Conservation (phyloP, 495 filamentous ascomycete species). For the Clohesyomyces aquaticus region DNA sequence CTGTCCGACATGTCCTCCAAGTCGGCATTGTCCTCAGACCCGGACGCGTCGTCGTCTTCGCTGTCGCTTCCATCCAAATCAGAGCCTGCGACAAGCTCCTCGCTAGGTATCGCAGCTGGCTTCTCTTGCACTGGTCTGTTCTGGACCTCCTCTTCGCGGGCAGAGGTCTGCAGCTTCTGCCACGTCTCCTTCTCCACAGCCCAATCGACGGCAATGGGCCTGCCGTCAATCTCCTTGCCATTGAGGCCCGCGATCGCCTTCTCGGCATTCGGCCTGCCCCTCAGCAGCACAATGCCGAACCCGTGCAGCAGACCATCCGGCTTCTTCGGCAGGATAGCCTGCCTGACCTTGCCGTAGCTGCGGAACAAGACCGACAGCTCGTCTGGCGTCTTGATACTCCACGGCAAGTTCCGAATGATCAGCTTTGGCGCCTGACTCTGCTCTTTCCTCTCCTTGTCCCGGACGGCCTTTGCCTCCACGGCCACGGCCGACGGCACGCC, state of each 20-base stretch:
- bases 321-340: conserved; percentile 75
- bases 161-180: conserved; percentile 62
- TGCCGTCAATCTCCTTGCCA: conserved; percentile 85
- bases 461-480: conserved; percentile 57
- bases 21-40: conserved; percentile 39
- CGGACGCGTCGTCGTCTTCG: conserved; percentile 43
- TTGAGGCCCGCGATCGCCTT: conserved; percentile 83
- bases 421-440: conserved; percentile 70
- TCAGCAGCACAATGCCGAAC: conserved; percentile 90
- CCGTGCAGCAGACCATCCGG: conserved; percentile 70
- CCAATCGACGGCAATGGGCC: conserved; percentile 91
- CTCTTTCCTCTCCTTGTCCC: conserved; percentile 58
- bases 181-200: conserved; percentile 89
- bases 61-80: conserved; percentile 45
- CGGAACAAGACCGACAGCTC: conserved; percentile 76
- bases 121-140: conserved; percentile 47
- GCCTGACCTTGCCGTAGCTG: conserved; percentile 87
- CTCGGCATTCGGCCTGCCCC: conserved; percentile 88
- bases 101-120: conserved; percentile 47
- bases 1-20: conserved; percentile 47
- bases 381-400: conserved; percentile 87
- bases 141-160: conserved; percentile 41
- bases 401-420: conserved; percentile 94
- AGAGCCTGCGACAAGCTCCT: conserved; percentile 47
- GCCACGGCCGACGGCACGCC: conserved; percentile 39